These are phyloP conservation scores for Pterocarpus santalinus DNA, from an alignment of 306 rosid genomes.

Conservation along the genomic window DNA sequence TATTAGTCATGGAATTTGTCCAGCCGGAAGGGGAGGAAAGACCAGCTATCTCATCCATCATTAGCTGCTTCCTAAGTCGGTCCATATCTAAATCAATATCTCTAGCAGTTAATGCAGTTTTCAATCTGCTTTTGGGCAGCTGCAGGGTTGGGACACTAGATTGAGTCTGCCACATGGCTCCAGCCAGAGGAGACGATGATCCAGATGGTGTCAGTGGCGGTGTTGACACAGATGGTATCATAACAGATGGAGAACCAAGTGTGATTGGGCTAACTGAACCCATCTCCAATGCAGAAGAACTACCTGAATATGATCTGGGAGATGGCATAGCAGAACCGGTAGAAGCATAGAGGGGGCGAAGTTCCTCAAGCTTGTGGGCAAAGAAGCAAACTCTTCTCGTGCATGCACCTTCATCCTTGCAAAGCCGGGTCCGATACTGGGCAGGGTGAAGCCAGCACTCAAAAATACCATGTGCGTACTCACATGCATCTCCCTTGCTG, in stretches of 20 bases:
- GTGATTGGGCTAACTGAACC: conserved; percentile 62
- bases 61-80: conserved; percentile 62
- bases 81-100: conserved; percentile 64
- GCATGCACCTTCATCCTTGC: conserved; percentile 87
- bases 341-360: conserved; percentile 89
- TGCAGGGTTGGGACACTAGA: conserved; percentile 71
- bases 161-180: conserved; percentile 71
- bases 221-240: conserved; percentile 61
- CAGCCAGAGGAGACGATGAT: conserved; percentile 67
- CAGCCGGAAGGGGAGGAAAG: conserved; percentile 75
- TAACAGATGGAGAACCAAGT: conserved; percentile 67
- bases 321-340: conserved; percentile 90
- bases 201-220: conserved; percentile 77
- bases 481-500: conserved; percentile 81
- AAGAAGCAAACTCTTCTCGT: conserved; percentile 87
- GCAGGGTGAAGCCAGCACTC: conserved; percentile 99
- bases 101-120: conserved; percentile 66
- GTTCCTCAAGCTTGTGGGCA: conserved; percentile 86
- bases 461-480: conserved; percentile 92
- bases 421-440: conserved; percentile 89
- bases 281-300: conserved; percentile 62
- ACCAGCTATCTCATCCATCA: conserved; percentile 68
- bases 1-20: conserved; percentile 64
- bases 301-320: conserved; percentile 64
- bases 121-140: conserved; percentile 79